Base-by-base conservation (phyloP, 768 basidiomycete genomes). In the Suillus occidentalis region DNA sequence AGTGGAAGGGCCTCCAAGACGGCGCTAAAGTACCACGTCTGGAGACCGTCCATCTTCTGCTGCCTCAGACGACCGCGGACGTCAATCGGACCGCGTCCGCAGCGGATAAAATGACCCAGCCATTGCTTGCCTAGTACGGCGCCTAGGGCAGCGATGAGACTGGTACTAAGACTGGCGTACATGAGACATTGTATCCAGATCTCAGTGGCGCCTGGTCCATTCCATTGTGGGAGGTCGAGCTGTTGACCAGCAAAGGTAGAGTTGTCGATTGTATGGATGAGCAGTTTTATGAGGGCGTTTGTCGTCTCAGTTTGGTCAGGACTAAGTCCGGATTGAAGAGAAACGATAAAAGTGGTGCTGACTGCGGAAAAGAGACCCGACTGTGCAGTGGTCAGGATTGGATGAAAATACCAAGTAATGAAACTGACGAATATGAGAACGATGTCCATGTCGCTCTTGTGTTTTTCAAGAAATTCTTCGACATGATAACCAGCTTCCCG, bases 311-410 rank as follows among this genome's bases (percentile, higher is more conserved):
- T 49, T 7, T 75, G 66, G 56, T 80, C 71, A 53, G 69, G 70
- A 31, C 74, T 67, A 3, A 81, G 72, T 36, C 67, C 65, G 36
- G 73, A 72, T 62, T 78, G 77, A 12, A 77, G 76, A 62, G 79
- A 76, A 14, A 79, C 70, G 6, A 77, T 73, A 52, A 80, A 81
- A 1, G 79, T 72, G 6, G 75, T 77, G 20, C 80, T 73, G 2
- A 73, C 74, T 6, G 77, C 75, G 18, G 79, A 78, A 66, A 81
- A 81, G n/a, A 81, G 72, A 73, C 79, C 80, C 40, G 77, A 74
- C 79, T 80, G 2, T 31, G 2, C 12, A 12, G 9, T 34, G 53
- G 10, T 55, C 18, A 55, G 53, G 10, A 55, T 31, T 10, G 31
- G 50, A 18, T 52, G 42, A 22, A 39, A 10, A n/a, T n/a, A n/a